Conservation (phyloP, 1,139 yeast species). For the Yamadazyma siamensis region DNA sequence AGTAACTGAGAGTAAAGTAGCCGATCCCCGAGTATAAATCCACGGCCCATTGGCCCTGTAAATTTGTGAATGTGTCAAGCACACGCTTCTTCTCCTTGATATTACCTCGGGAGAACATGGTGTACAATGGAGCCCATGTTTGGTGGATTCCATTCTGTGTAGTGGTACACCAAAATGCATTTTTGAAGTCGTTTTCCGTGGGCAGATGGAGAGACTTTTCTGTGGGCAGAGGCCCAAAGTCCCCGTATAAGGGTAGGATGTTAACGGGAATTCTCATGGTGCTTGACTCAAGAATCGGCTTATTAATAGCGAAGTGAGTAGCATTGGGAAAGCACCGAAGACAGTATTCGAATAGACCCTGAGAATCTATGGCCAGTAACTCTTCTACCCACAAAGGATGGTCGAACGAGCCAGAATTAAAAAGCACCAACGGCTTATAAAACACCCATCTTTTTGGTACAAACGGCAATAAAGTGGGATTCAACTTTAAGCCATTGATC, state of each 20-base stretch:
- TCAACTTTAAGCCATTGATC: background rate
- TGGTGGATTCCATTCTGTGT: slow-evolving; percentile 75
- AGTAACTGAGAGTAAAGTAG: slow-evolving; percentile 72
- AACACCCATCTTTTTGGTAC: slow-evolving; percentile 57
- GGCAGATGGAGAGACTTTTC: slow-evolving; percentile 33
- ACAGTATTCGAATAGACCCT: slow-evolving; percentile 22
- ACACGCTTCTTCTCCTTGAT: slow-evolving; percentile 77
- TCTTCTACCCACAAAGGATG: slow-evolving; percentile 27
- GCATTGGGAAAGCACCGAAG: slow-evolving; percentile 17
- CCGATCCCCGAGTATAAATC: slow-evolving; percentile 88
- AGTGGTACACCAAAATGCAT: slow-evolving; percentile 70
- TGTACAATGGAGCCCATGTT: slow-evolving; percentile 79
- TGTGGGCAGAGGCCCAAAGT: slow-evolving; percentile 51
- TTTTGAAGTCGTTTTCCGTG: slow-evolving; percentile 34
- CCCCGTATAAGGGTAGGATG: slow-evolving; percentile 58
- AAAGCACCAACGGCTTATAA: slow-evolving; percentile 66
- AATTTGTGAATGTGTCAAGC: slow-evolving; percentile 32
- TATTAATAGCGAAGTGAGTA: slow-evolving; percentile 70
- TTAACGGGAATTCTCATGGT: slow-evolving; percentile 62
- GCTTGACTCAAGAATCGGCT: slow-evolving; percentile 58
- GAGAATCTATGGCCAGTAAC: slow-evolving; percentile 8
- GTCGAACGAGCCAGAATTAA: slow-evolving; percentile 44
- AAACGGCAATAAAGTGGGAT: slow-evolving; percentile 1
- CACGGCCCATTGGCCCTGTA: slow-evolving; percentile 44
- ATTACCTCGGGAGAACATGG: slow-evolving; percentile 91